These are phyloP conservation scores for Colletotrichum falcatum DNA, from an alignment of 2,329 filamentous ascomycete genomes.

Conservation along the genomic window DNA sequence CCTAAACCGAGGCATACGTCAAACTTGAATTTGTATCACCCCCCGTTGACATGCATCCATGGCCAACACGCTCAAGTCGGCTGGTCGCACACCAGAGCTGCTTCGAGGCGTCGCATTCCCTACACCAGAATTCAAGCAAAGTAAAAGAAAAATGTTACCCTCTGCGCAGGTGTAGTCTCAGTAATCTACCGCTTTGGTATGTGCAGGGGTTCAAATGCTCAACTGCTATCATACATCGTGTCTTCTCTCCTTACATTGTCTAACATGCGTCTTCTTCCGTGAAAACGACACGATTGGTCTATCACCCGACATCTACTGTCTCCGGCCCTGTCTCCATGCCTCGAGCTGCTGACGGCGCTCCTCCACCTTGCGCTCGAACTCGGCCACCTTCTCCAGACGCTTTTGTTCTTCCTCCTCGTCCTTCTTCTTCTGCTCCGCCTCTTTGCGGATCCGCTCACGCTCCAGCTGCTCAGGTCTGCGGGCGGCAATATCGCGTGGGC, in stretches of 20 bases:
- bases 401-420: constrained; percentile 65
- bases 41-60: too few species aligned
- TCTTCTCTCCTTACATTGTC: not conserved
- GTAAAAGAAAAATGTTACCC: not conserved
- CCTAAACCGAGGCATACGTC: too few species aligned
- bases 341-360: constrained; percentile 62
- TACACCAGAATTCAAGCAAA: not conserved
- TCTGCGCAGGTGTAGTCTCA: not conserved
- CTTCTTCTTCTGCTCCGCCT: constrained; percentile 64
- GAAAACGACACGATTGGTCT: constrained; percentile 7
- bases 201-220: constrained; percentile 2
- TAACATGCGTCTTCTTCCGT: not conserved
- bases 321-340: constrained; percentile 57
- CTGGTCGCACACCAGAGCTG: too few species aligned
- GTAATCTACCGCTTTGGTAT: not conserved
- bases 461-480: constrained; percentile 88
- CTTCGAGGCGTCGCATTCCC: not conserved
- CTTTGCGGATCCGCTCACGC: constrained; percentile 77
- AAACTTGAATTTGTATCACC: too few species aligned
- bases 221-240: constrained; percentile 16
- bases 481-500: constrained; percentile 91
- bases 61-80: too few species aligned
- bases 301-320: constrained; percentile 38
- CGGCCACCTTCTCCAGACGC: constrained; percentile 66
- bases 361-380: constrained; percentile 69